Conservation (phyloP, 345 rosid genomes). For the Chamaenerion angustifolium region DNA sequence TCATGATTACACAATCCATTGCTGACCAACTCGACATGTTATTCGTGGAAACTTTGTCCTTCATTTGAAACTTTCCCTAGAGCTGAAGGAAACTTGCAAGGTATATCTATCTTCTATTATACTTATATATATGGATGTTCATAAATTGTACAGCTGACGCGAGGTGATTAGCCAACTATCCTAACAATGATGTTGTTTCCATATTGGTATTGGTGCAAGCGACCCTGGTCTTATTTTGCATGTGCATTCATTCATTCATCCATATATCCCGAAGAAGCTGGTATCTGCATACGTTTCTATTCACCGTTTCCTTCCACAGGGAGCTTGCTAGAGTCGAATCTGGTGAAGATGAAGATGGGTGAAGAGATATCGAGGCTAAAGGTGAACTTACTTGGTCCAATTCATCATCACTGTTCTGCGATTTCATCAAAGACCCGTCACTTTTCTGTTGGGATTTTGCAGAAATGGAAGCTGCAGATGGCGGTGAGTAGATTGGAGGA, state of each 20-base stretch:
- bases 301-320: conserved; percentile 20
- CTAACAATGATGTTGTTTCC: too few species aligned
- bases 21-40: too few species aligned
- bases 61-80: too few species aligned
- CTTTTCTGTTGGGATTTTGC: conserved; percentile 30
- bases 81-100: too few species aligned
- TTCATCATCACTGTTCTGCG: conserved; percentile 73
- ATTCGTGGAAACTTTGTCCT: too few species aligned
- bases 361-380: conserved; percentile 32
- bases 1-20: too few species aligned
- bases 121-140: too few species aligned
- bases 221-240: neutral
- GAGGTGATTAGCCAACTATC: too few species aligned
- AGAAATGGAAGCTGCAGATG: conserved; percentile 39
- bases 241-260: conserved; percentile 20
- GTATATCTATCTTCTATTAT: too few species aligned
- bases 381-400: conserved; percentile 73
- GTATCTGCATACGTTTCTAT: conserved; percentile 31
- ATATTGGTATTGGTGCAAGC: too few species aligned
- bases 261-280: conserved; percentile 66
- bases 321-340: conserved; percentile 13
- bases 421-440: conserved; percentile 46
- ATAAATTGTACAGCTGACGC: too few species aligned
- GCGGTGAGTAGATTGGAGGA: conserved; percentile 46
- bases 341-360: conserved; percentile 17